These are phyloP conservation scores for Mortierella sp. DNA, from an alignment of 371 early-diverging fungal species.

Conservation along the genomic window DNA sequence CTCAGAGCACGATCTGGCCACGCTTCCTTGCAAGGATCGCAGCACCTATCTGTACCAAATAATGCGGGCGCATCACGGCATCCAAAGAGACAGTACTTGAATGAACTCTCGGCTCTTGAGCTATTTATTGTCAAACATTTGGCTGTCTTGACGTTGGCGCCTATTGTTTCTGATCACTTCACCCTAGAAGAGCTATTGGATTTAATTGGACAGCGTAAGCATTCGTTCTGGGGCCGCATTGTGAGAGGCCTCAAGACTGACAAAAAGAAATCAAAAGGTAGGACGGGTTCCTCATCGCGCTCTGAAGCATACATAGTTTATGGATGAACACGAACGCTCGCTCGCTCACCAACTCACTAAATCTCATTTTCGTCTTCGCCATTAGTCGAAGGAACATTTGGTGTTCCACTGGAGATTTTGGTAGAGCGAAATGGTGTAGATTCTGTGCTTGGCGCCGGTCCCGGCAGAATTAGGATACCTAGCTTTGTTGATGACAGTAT, in stretches of 20 bases:
- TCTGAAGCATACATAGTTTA: background rate
- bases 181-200: slow-evolving; percentile 78
- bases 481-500: slow-evolving; percentile 88
- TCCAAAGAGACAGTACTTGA: slow-evolving; percentile 73
- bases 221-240: slow-evolving; percentile 80
- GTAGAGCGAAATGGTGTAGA: slow-evolving; percentile 89
- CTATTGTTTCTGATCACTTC: slow-evolving; percentile 75
- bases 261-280: slow-evolving; percentile 80
- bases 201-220: slow-evolving; percentile 79
- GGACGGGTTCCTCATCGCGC: background rate
- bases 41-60: slow-evolving; percentile 7
- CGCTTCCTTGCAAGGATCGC: slow-evolving; percentile 26
- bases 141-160: slow-evolving; percentile 83
- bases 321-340: background rate
- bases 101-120: slow-evolving; percentile 87
- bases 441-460: slow-evolving; percentile 83
- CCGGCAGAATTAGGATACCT: slow-evolving; percentile 85
- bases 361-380: background rate
- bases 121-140: slow-evolving; percentile 88
- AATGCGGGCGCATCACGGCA: slow-evolving; percentile 11
- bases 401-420: slow-evolving; percentile 89
- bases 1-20: slow-evolving; percentile 24
- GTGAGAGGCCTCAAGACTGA: slow-evolving; percentile 73
- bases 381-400: slow-evolving; percentile 83
- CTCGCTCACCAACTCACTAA: background rate